phyloP scores from a whole-genome alignment of 306 rosid species.

The Inga leiocalycina region DNA sequence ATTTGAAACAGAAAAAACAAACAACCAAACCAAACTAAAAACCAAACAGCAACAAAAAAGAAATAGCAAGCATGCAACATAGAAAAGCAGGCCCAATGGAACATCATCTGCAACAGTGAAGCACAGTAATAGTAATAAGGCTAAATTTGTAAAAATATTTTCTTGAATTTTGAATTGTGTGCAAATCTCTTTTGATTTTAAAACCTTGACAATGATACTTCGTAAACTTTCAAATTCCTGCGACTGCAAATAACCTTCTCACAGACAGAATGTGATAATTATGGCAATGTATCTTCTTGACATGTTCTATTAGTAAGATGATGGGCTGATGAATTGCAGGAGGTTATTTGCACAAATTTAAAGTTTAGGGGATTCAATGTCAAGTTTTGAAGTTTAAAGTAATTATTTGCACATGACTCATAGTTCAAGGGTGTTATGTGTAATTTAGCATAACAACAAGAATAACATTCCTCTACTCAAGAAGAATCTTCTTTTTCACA shows the following conservation, averaged over 20 bases:
- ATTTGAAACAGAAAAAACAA: too few species aligned
- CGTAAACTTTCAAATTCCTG: background rate
- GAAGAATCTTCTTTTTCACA: slow-evolving; percentile 38
- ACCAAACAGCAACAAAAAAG: too few species aligned
- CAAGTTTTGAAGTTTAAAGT: background rate
- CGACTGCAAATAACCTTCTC: background rate
- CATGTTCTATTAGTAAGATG: background rate
- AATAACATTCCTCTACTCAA: slow-evolving; percentile 2
- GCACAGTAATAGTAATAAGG: background rate
- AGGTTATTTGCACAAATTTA: background rate
- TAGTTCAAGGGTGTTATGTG: background rate
- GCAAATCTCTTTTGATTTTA: background rate
- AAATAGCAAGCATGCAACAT: too few species aligned
- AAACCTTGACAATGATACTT: background rate
- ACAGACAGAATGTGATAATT: background rate
- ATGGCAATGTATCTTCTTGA: background rate
- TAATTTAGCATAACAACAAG: background rate
- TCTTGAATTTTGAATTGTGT: background rate
- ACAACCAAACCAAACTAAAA: too few species aligned
- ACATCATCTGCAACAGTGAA: too few species aligned
- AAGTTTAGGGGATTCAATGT: background rate
- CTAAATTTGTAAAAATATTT: background rate
- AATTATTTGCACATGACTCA: background rate
- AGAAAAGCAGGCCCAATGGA: too few species aligned
- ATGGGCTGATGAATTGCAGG: background rate